phyloP scores from a whole-genome alignment of 345 rosid genomes.

The Aquilaria sinensis region DNA sequence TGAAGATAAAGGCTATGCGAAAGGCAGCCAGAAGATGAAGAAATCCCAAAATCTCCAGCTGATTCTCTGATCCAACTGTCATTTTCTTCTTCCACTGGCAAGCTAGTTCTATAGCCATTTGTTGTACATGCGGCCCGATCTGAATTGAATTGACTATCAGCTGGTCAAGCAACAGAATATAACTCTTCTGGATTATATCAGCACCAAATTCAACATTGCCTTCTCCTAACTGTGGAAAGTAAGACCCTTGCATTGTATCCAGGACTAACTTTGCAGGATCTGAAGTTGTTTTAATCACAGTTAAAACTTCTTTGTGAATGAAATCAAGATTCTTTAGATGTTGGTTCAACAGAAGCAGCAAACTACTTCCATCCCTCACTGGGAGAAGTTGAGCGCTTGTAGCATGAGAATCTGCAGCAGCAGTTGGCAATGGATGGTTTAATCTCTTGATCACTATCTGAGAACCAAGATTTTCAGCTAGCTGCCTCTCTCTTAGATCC shows the following conservation, averaged over 20 bases:
- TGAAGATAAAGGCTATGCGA: slow-evolving; percentile 22
- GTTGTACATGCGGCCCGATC: slow-evolving; percentile 19
- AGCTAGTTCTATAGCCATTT: slow-evolving; percentile 24
- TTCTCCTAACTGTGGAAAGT: slow-evolving; percentile 7
- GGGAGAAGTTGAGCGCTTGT: slow-evolving; percentile 24
- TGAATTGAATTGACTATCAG: slow-evolving; percentile 14
- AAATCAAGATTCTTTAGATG: slow-evolving; percentile 17
- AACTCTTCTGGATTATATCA: slow-evolving; percentile 5
- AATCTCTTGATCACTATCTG: too few relatives aligned
- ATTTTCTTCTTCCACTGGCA: slow-evolving; percentile 28
- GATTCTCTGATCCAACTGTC: slow-evolving; percentile 15
- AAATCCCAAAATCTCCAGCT: slow-evolving; percentile 26
- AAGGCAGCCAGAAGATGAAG: slow-evolving; percentile 36
- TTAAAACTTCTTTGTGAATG: slow-evolving; percentile 15
- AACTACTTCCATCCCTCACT: slow-evolving; percentile 7
- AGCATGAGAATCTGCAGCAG: not conserved
- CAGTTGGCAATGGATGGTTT: slow-evolving; percentile 1
- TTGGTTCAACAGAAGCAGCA: slow-evolving; percentile 30
- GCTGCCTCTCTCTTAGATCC: slow-evolving; percentile 5
- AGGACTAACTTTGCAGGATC: slow-evolving; percentile 35
- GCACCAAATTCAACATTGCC: slow-evolving; percentile 13
- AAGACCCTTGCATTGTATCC: slow-evolving; percentile 20
- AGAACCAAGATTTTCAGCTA: slow-evolving; percentile 1
- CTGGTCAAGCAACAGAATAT: slow-evolving; percentile 25
- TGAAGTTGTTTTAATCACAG: slow-evolving; percentile 15